These are phyloP conservation scores for Cercospora sp. DNA, from an alignment of 2,329 filamentous ascomycete species.

Conservation along the genomic window DNA sequence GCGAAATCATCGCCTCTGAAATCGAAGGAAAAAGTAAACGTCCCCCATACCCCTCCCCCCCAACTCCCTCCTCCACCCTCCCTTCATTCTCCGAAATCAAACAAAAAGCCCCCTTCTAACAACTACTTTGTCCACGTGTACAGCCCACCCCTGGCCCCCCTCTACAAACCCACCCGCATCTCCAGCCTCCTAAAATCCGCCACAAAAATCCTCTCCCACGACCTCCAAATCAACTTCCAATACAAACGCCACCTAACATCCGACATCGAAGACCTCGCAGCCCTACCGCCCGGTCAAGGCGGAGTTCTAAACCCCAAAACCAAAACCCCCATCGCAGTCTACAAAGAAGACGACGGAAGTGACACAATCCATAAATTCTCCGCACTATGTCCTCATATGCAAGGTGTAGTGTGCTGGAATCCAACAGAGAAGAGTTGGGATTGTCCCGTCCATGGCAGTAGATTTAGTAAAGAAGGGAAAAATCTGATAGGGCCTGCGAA, in stretches of 20 bases:
- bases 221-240: constrained; percentile 57
- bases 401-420: constrained; percentile 60
- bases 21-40: constrained; percentile 46
- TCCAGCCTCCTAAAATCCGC: constrained; percentile 49
- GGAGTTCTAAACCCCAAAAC: constrained; percentile 54
- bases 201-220: constrained; percentile 51
- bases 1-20: constrained; percentile 55
- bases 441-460: constrained; percentile 52
- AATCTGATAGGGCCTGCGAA: constrained; percentile 44
- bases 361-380: constrained; percentile 51
- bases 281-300: constrained; percentile 50
- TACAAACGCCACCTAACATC: constrained; percentile 57
- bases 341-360: constrained; percentile 55
- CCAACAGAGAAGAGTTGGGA: constrained; percentile 55
- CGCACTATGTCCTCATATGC: constrained; percentile 58
- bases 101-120: no score
- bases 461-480: constrained; percentile 46
- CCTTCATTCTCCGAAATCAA: no score
- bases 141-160: constrained; percentile 51
- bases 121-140: no score
- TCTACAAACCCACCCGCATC: constrained; percentile 55
- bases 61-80: no score
- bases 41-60: not conserved
- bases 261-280: constrained; percentile 59
- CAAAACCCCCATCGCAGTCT: constrained; percentile 54